Evolutionary conservation across 1,284 basidiomycete genomes (phyloP).

Genomic region (Pyrrhoderma noxium): DNA sequence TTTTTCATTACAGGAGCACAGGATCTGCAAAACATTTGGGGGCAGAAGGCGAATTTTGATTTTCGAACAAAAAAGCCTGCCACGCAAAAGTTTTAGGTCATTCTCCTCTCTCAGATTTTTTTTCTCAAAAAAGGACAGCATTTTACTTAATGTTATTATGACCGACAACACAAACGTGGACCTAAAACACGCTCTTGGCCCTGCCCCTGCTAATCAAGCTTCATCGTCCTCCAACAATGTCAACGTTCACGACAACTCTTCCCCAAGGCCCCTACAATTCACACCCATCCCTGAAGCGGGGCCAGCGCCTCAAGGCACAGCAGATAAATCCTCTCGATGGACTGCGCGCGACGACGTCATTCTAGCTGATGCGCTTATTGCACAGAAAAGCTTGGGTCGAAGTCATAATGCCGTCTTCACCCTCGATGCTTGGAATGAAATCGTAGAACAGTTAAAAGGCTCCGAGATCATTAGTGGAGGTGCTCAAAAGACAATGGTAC

Average conservation of each 20-base stretch:
- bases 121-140: too few relatives aligned
- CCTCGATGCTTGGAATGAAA: conserved; percentile 10
- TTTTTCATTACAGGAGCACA: too few relatives aligned
- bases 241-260: too few relatives aligned
- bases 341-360: conserved; percentile 13
- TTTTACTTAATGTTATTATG: neutral
- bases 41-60: too few relatives aligned
- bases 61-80: too few relatives aligned
- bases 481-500: conserved; percentile 10
- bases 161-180: neutral
- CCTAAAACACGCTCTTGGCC: too few relatives aligned
- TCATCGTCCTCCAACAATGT: too few relatives aligned
- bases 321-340: conserved; percentile 14
- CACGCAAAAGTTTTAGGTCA: neutral
- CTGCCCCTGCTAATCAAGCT: too few relatives aligned
- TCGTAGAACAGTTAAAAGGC: conserved; percentile 7
- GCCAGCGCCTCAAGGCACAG: neutral
- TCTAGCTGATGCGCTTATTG: conserved; percentile 11
- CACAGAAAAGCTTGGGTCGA: conserved; percentile 2
- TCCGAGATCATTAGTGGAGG: conserved; percentile 10
- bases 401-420: conserved; percentile 9
- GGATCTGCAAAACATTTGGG: too few relatives aligned
- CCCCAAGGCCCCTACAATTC: neutral
- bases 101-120: neutral
- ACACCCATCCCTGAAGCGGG: neutral